Percentiles rank a stretch among this genome's conserved stretches.
Conservation (phyloP, 176 grass and related monocot genomes). For the Chloris gayana region DNA sequence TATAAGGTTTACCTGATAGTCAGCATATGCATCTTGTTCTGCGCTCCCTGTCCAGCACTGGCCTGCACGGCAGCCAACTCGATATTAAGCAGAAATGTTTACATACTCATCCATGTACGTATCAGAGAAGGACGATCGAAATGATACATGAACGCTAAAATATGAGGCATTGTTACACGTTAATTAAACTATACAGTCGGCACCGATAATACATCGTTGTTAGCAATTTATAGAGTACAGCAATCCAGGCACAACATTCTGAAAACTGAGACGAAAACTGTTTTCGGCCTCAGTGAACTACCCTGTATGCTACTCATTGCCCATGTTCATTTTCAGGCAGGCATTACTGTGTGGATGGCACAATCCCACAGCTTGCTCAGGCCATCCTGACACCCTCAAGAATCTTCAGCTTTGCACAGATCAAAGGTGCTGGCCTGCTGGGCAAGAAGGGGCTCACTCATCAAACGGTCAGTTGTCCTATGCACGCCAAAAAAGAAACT, state of each 20-base stretch:
- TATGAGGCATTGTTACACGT: not conserved
- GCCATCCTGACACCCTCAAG: constrained; percentile 11
- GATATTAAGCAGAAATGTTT: no score
- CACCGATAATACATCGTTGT: not conserved
- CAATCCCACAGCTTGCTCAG: constrained; percentile 23
- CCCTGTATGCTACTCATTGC: not conserved
- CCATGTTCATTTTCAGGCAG: not conserved
- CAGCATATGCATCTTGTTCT: no score
- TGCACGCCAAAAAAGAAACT: constrained; percentile 24
- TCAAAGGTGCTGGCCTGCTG: not conserved
- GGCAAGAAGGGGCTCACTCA: not conserved
- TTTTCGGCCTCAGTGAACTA: not conserved
- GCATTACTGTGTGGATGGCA: constrained; percentile 18
- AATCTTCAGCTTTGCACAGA: constrained; percentile 15
- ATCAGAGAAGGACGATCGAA: not conserved
- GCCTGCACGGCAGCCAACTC: no score
- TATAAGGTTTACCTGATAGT: no score
- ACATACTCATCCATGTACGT: no score
- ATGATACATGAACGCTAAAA: not conserved
- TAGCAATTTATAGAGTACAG: not conserved
- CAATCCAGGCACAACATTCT: not conserved
- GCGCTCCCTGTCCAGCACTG: no score
- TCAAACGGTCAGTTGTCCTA: constrained; percentile 15
- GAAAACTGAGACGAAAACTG: not conserved
- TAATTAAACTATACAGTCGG: not conserved